phyloP scores from a whole-genome alignment of 75 land plant species.

The Isoetes taiwanensis region DNA sequence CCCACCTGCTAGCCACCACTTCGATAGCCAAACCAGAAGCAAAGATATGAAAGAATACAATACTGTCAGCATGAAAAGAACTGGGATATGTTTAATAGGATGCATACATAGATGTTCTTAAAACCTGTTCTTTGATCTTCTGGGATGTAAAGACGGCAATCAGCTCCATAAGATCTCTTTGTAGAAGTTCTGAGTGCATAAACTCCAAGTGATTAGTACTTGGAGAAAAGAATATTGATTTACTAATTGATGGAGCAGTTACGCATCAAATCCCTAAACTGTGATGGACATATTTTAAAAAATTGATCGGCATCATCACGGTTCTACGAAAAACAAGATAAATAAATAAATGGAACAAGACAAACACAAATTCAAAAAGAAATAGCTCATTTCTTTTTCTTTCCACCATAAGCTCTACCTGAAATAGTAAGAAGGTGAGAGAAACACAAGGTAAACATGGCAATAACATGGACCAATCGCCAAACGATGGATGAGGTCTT shows the following conservation, averaged over 20 bases:
- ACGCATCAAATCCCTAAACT: slow-evolving; percentile 86
- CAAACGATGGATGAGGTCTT: slow-evolving; percentile 96
- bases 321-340: slow-evolving; percentile 27
- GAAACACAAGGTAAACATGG: slow-evolving; percentile 84
- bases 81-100: too few species aligned
- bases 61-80: too few species aligned
- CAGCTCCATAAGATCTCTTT: slow-evolving; percentile 88
- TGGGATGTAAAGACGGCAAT: slow-evolving; percentile 85
- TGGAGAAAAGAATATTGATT: too few species aligned
- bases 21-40: too few species aligned
- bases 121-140: slow-evolving; percentile 85
- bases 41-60: too few species aligned
- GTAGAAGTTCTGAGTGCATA: slow-evolving; percentile 82
- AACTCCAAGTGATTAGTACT: too few species aligned
- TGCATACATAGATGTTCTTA: slow-evolving; percentile 95
- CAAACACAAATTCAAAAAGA: neutral
- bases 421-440: slow-evolving; percentile 97
- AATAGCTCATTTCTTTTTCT: too few species aligned
- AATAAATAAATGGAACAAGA: neutral
- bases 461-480: slow-evolving; percentile 95
- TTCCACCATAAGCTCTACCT: too few species aligned
- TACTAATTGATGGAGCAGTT: too few species aligned
- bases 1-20: too few species aligned
- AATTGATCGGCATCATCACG: slow-evolving; percentile 96
- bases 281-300: slow-evolving; percentile 89